These are phyloP conservation scores for Cyberlindnera amylophila DNA, from an alignment of 805 yeast species.

Conservation along the genomic window DNA sequence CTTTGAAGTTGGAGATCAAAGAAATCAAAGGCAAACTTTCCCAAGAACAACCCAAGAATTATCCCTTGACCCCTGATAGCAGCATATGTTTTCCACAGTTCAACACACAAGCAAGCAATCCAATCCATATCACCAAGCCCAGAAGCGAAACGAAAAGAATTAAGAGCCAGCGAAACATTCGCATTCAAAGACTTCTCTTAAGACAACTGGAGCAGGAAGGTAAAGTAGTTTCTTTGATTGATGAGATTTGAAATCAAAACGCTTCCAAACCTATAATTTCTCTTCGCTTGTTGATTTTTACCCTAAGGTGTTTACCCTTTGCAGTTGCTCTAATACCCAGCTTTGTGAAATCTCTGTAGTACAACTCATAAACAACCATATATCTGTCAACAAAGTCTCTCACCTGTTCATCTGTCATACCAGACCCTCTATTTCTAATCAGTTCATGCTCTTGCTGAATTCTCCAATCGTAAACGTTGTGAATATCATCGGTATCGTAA, in stretches of 20 bases:
- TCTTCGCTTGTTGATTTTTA: constrained; percentile 19
- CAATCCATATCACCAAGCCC: not conserved
- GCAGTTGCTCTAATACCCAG: constrained; percentile 27
- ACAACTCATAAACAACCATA: constrained; percentile 80
- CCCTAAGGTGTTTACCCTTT: constrained; percentile 15
- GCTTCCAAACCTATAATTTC: constrained; percentile 10
- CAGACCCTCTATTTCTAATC: constrained; percentile 51
- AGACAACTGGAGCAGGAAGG: no score
- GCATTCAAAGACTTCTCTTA: not conserved
- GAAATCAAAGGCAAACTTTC: not conserved
- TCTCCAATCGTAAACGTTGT: constrained; percentile 76
- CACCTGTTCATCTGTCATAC: constrained; percentile 80
- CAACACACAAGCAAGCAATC: no score
- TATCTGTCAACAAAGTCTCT: constrained; percentile 70
- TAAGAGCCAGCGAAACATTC: constrained; percentile 1
- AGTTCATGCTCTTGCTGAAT: constrained; percentile 60
- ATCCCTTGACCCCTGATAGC: constrained; percentile 3
- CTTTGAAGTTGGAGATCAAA: not conserved
- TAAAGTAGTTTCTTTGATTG: no score
- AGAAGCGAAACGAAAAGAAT: not conserved
- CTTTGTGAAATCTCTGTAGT: constrained; percentile 42
- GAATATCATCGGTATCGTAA: constrained; percentile 54
- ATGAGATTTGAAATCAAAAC: constrained; percentile 5
- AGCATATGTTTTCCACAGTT: no score
- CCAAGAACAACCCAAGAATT: not conserved